Evolutionary conservation across 805 yeast species (phyloP).

Genomic region (Suhomyces xylopsoci): DNA sequence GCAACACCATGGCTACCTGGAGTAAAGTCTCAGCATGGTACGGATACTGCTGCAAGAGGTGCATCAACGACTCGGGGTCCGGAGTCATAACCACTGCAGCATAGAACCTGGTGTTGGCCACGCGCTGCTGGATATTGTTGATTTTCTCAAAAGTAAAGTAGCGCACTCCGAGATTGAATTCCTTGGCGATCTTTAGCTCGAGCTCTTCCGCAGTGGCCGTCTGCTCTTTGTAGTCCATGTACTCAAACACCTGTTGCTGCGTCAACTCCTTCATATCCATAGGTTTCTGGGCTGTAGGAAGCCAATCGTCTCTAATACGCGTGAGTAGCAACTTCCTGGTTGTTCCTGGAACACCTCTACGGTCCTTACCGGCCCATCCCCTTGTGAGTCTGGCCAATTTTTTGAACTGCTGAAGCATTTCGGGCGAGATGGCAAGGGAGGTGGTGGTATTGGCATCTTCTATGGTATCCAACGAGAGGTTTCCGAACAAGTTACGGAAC

Average conservation of each 20-base stretch:
- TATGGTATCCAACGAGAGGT: slow-evolving; percentile 60
- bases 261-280: slow-evolving; percentile 56
- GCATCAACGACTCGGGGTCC: slow-evolving; percentile 70
- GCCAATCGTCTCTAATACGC: slow-evolving; percentile 75
- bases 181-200: slow-evolving; percentile 30
- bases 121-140: slow-evolving; percentile 25
- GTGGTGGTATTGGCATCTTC: slow-evolving; percentile 78
- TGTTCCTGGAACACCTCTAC: slow-evolving; percentile 71
- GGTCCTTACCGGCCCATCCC: slow-evolving; percentile 85
- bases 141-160: slow-evolving; percentile 56
- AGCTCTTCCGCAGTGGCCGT: slow-evolving; percentile 24
- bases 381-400: slow-evolving; percentile 55
- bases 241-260: slow-evolving; percentile 34
- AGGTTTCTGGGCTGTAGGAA: slow-evolving; percentile 65
- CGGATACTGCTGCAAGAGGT: slow-evolving; percentile 56
- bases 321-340: slow-evolving; percentile 64
- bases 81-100: slow-evolving; percentile 69
- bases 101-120: slow-evolving; percentile 51
- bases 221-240: slow-evolving; percentile 34
- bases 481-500: slow-evolving; percentile 67
- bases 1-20: slow-evolving; percentile 70
- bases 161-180: slow-evolving; percentile 41
- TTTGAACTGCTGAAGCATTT: slow-evolving; percentile 61
- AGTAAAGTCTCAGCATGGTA: slow-evolving; percentile 77
- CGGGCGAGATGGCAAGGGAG: slow-evolving; percentile 66